Evolutionary conservation across 805 yeast genomes (phyloP).

Genomic region (Helenozyma rhizophorensis): DNA sequence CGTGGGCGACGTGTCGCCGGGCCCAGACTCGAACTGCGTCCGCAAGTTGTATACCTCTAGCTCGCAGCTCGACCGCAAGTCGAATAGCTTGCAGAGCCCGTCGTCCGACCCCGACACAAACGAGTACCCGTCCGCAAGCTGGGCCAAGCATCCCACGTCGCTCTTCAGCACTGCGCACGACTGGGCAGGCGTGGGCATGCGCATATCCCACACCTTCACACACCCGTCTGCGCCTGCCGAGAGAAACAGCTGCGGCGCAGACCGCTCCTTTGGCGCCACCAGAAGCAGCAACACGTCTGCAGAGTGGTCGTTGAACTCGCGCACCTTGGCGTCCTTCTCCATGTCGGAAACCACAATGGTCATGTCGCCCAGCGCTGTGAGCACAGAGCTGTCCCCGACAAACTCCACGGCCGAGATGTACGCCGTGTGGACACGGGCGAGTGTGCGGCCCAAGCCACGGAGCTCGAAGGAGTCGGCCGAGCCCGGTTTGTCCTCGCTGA

Average conservation of each 20-base stretch:
- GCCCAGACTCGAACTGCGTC: constrained; percentile 7
- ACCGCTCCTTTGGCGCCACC: constrained; percentile 8
- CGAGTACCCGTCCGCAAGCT: constrained; percentile 67
- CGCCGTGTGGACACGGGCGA: constrained; percentile 66
- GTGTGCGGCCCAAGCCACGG: constrained; percentile 5
- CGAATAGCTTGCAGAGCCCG: constrained; percentile 65
- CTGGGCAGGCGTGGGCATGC: constrained; percentile 41
- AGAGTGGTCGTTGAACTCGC: constrained; percentile 60
- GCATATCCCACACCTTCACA: constrained; percentile 60
- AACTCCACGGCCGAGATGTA: constrained; percentile 76
- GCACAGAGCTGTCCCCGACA: constrained; percentile 47
- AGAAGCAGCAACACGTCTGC: constrained; percentile 62
- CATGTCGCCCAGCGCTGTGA: constrained; percentile 82
- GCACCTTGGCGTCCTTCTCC: constrained; percentile 47
- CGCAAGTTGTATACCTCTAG: constrained; percentile 44
- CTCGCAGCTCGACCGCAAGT: constrained; percentile 72
- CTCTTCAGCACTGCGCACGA: constrained; percentile 51
- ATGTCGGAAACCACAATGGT: constrained; percentile 80
- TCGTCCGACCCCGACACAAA: constrained; percentile 79
- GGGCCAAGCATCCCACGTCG: constrained; percentile 59
- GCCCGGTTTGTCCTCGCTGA: constrained; percentile 5
- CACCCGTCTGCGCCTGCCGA: constrained; percentile 69
- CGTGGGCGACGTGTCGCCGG: constrained; percentile 5
- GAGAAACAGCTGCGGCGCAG: constrained; percentile 34
- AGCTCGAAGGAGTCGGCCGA: constrained; percentile 9